Evolutionary conservation across 179 eudicot genomes (phyloP).

Genomic region (Camellia oleifera): DNA sequence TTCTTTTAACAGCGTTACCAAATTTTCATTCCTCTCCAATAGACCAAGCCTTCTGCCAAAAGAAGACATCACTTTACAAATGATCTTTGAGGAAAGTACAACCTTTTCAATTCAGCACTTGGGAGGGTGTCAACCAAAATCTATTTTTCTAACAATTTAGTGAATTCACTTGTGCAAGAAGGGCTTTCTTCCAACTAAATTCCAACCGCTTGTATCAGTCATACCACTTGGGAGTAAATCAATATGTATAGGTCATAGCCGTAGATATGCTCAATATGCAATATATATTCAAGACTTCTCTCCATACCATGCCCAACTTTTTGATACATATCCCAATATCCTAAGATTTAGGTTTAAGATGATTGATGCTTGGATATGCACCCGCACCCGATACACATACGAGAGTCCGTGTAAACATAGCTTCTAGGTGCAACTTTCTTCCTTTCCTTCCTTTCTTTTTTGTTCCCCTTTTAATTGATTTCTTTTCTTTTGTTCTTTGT

Average conservation of each 20-base stretch:
- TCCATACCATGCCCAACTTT: too few species aligned
- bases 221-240: not conserved
- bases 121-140: not conserved
- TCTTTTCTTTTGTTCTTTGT: not conserved
- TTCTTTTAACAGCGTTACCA: too few species aligned
- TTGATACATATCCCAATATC: too few species aligned
- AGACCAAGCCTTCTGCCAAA: not conserved
- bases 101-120: slow-evolving; percentile 6
- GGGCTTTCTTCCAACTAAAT: not conserved
- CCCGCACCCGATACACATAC: too few species aligned
- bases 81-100: not conserved
- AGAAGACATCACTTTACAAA: not conserved
- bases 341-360: too few species aligned
- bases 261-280: not conserved
- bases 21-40: not conserved
- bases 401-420: too few species aligned
- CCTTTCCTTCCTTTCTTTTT: not conserved
- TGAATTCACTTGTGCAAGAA: not conserved
- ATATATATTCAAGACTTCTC: too few species aligned
- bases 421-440: not conserved
- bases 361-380: too few species aligned
- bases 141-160: not conserved
- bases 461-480: not conserved
- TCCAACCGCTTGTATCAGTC: not conserved
- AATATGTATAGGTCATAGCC: not conserved